Evolutionary conservation across 371 early-diverging fungal species (phyloP), one percentile per base, ranked within the genome.

Genomic region (Cladochytrium tenue): DNA sequence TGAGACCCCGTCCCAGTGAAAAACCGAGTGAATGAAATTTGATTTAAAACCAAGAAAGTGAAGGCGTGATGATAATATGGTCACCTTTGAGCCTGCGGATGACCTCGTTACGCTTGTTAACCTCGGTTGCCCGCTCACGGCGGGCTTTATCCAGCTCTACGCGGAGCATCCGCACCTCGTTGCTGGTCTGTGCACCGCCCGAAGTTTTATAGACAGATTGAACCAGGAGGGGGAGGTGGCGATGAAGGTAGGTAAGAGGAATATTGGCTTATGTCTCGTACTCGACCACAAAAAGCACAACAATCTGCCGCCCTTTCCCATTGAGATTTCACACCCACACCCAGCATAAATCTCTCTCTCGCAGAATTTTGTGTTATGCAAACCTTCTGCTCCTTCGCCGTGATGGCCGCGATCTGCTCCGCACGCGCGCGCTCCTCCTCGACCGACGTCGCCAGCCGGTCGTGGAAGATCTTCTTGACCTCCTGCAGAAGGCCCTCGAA

Each of bases 41-140:
- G n/a, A n/a, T n/a, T n/a, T n/a, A n/a, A n/a, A n/a, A n/a, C n/a
- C n/a, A n/a, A 23, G 20, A 43, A 20, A 43, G 32, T 23, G 4
- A 2, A 13, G 27, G 27, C 34, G 10, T 32, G n/a, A 23, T 17
- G 10, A 13, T 33, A 20, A 7, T 13, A 7, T 25, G 20, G 53
- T 3, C 23, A 84, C 84, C 84, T 75, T 84, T 84, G 10, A 84
- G 70, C 32, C 75, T 58, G n/a, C 80, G 73, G 35, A 84, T 82
- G 57, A 73, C 60, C 55, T 84, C 85, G 52, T 82, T 84, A 52
- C 74, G 76, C 53, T 75, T 78, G 67, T 73, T 81, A 58, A 84
- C 74, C 58, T 84, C 81, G 10, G 58, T 58, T 4, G 60, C 60
- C 31, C 85, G 64, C 53, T 83, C 81, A 35, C 69, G 69, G 55